Percentiles rank a stretch among this genome's conserved stretches.
These are phyloP conservation scores for Meripilus lineatus DNA, from an alignment of 1,284 basidiomycete genomes.

Conservation along the genomic window DNA sequence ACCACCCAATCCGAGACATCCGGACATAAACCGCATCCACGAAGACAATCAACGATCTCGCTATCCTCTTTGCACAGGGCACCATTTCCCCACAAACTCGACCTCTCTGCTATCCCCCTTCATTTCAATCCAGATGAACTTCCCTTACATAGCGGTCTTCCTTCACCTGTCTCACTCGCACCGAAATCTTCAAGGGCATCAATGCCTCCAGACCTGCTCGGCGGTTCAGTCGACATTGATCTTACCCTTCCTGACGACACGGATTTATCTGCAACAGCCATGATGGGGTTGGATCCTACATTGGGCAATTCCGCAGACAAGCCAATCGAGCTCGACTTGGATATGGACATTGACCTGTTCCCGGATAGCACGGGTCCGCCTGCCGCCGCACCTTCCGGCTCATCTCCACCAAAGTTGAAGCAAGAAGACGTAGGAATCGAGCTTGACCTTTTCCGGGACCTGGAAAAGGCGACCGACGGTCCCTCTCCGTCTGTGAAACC, in stretches of 20 bases:
- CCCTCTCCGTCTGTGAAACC: too few species aligned
- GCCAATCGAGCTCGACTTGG: slow-evolving; percentile 74
- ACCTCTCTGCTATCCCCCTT: slow-evolving; percentile 62
- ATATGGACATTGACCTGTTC: slow-evolving; percentile 58
- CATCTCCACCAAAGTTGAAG: background rate
- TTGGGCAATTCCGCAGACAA: slow-evolving; percentile 68
- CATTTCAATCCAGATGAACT: slow-evolving; percentile 54
- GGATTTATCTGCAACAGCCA: slow-evolving; percentile 19
- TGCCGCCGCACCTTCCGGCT: background rate
- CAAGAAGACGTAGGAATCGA: slow-evolving; percentile 1
- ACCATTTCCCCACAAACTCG: slow-evolving; percentile 63
- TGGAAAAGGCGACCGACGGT: too few species aligned
- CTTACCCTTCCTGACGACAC: slow-evolving; percentile 31
- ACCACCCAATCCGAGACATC: slow-evolving; percentile 1
- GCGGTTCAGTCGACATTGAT: slow-evolving; percentile 38
- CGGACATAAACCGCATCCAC: slow-evolving; percentile 22
- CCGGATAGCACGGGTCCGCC: slow-evolving; percentile 12
- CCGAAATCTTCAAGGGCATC: slow-evolving; percentile 64
- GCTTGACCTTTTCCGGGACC: too few species aligned
- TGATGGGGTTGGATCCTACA: slow-evolving; percentile 26
- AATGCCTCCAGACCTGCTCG: slow-evolving; percentile 54
- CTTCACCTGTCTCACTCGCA: slow-evolving; percentile 73
- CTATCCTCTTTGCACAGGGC: slow-evolving; percentile 72
- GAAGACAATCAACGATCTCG: slow-evolving; percentile 70
- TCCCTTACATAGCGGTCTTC: slow-evolving; percentile 51